These are phyloP conservation scores for Penicillium roqueforti DNA, from an alignment of 495 filamentous ascomycete species.

Conservation along the genomic window DNA sequence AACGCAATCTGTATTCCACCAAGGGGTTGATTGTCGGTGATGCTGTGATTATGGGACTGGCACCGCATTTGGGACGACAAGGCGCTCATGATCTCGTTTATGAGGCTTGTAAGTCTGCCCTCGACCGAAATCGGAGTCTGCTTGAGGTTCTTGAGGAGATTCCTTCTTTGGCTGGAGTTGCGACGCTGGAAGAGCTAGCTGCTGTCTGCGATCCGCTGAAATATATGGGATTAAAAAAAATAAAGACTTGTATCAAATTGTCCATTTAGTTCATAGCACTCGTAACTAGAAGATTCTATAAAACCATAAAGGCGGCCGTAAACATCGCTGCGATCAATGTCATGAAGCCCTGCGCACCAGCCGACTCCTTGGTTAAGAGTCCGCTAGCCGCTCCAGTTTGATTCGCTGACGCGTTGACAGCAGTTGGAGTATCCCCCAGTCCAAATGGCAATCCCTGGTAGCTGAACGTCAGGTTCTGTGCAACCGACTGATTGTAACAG, in stretches of 20 bases:
- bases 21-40: too few species aligned
- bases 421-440: conserved; percentile 7
- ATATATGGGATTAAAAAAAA: too few species aligned
- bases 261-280: background rate
- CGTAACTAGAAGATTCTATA: conserved; percentile 8
- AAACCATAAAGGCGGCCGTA: conserved; percentile 12
- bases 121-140: too few species aligned
- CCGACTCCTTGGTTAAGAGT: background rate
- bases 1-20: too few species aligned
- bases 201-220: too few species aligned
- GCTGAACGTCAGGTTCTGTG: conserved; percentile 66
- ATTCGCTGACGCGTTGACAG: conserved; percentile 17
- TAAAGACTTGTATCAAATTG: background rate
- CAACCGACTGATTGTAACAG: conserved; percentile 58
- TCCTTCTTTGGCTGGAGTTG: too few species aligned
- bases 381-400: conserved; percentile 17
- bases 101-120: too few species aligned
- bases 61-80: too few species aligned
- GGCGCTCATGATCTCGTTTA: too few species aligned
- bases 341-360: conserved; percentile 5
- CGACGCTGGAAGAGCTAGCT: too few species aligned
- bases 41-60: too few species aligned
- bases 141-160: too few species aligned
- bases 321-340: conserved; percentile 12
- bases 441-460: conserved; percentile 56